Conservation (phyloP, 2,329 filamentous ascomycete genomes). For the Colletotrichum musae region DNA sequence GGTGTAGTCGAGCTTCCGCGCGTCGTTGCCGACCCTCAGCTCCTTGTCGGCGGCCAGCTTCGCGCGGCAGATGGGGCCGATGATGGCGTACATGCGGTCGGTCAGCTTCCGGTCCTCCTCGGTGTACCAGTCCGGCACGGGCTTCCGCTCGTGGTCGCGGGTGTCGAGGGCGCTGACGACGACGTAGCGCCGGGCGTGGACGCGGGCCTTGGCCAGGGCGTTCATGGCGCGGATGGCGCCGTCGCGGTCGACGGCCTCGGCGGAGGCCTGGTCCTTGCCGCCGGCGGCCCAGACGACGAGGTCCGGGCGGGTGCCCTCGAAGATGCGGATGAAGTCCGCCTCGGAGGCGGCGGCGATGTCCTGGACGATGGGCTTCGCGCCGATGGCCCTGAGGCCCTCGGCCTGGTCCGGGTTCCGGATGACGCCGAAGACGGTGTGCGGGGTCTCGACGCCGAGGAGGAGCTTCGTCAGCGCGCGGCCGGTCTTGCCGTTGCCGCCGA, state of each 20-base stretch:
- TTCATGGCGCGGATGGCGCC: constrained; percentile 62
- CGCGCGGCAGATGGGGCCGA: constrained; percentile 57
- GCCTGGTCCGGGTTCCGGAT: constrained; percentile 51
- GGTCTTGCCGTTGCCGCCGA: constrained; percentile 47
- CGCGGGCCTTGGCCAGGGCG: constrained; percentile 55
- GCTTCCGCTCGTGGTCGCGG: constrained; percentile 53
- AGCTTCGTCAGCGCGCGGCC: constrained; percentile 44
- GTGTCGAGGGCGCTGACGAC: constrained; percentile 61
- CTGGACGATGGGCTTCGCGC: constrained; percentile 59
- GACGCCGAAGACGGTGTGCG: constrained; percentile 46
- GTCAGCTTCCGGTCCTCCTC: constrained; percentile 53
- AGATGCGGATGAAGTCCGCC: constrained; percentile 53
- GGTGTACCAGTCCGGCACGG: constrained; percentile 59
- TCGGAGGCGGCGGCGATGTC: constrained; percentile 56
- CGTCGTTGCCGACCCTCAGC: constrained; percentile 54
- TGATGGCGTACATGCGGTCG: constrained; percentile 54
- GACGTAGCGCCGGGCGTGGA: constrained; percentile 58
- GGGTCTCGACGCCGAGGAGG: constrained; percentile 38
- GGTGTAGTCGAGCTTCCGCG: constrained; percentile 58
- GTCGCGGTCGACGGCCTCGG: constrained; percentile 59
- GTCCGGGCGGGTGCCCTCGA: constrained; percentile 51
- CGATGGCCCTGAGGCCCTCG: constrained; percentile 53
- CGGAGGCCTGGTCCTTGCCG: constrained; percentile 54
- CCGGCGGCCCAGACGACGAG: constrained; percentile 52
- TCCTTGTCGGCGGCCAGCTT: constrained; percentile 59